Percentiles rank a stretch among this genome's conserved stretches.
Conservation (phyloP, 495 filamentous ascomycete genomes). For the Margaritispora aquatica region DNA sequence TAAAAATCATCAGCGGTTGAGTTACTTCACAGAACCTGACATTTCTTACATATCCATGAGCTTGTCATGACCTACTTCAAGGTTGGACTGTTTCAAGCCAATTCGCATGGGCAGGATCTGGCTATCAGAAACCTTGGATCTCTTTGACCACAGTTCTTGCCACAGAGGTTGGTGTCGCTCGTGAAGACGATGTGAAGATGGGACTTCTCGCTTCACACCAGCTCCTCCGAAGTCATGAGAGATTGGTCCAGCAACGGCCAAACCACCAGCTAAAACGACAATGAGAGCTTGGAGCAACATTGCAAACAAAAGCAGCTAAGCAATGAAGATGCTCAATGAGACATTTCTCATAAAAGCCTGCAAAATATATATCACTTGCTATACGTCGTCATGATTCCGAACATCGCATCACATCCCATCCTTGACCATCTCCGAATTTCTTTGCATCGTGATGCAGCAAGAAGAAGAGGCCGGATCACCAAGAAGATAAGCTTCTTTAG, state of each 20-base stretch:
- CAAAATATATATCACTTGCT: not conserved
- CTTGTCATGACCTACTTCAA: constrained; percentile 44
- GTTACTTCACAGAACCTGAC: not conserved
- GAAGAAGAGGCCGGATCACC: not conserved
- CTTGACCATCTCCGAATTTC: not conserved
- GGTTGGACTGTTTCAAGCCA: constrained; percentile 44
- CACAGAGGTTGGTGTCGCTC: constrained; percentile 29
- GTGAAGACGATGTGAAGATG: constrained; percentile 26
- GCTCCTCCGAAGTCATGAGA: not conserved
- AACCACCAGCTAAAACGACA: constrained; percentile 20
- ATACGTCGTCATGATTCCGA: not conserved
- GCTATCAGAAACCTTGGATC: constrained; percentile 8
- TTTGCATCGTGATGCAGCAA: not conserved
- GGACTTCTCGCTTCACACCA: constrained; percentile 22
- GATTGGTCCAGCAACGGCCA: constrained; percentile 22
- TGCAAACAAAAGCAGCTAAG: not conserved
- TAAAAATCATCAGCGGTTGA: not conserved
- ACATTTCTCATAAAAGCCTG: too few relatives aligned
- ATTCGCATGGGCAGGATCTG: constrained; percentile 35
- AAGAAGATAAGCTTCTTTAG: constrained; percentile 1
- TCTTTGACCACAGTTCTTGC: constrained; percentile 17
- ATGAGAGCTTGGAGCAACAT: constrained; percentile 24
- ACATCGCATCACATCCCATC: not conserved
- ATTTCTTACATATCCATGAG: constrained; percentile 44
- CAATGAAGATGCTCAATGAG: not conserved